Base-by-base conservation (phyloP, 2,329 filamentous ascomycete species). In the Ophiostoma ulmi region DNA sequence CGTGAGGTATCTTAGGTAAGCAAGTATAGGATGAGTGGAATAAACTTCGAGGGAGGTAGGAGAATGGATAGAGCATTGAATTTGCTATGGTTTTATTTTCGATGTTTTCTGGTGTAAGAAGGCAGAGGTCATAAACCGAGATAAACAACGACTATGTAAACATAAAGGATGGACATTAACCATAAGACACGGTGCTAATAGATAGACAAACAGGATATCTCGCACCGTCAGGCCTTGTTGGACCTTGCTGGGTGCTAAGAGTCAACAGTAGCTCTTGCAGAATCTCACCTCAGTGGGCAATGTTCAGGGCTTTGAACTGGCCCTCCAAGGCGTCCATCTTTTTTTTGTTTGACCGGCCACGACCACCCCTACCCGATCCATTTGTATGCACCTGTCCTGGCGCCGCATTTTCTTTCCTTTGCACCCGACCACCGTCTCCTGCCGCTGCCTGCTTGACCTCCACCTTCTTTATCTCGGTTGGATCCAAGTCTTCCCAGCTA, bases 401-500 rank as follows among this genome's bases (percentile, higher is more conserved):
- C 20, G 41, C 36, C 31, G 63, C 44, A 75, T 75, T 36, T 75
- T 73, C 31, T 3, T 58, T 58, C 36, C 14, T 10, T 20, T 44
- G 65, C 22, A 22, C 11, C 14, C 38, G 58, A 20, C 26, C 14
- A 22, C 7, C 13, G 65, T 79, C 77, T 22, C 78, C 75, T 35
- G 76, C 70, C 3, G 65, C 69, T 1, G 64, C 70, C 55, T 82
- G 73, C 35, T 75, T 76, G 17, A 75, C 72, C 67, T 80, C 78
- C 20, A 80, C 76, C 48, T 74, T 73, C 20, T 74, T 73, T 20
- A 81, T 75, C 69, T 80, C 78, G 11, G 75, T 75, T 26, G 78
- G 76, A 71, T 87, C 83, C 69, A 92, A 78, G 75, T 91, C 87
- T 75, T 93, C 90, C 81, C 91, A 90, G 1, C 87, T 86, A 69